Evolutionary conservation across 805 yeast genomes (phyloP).

Genomic region (Yarrowia alimentaria): DNA sequence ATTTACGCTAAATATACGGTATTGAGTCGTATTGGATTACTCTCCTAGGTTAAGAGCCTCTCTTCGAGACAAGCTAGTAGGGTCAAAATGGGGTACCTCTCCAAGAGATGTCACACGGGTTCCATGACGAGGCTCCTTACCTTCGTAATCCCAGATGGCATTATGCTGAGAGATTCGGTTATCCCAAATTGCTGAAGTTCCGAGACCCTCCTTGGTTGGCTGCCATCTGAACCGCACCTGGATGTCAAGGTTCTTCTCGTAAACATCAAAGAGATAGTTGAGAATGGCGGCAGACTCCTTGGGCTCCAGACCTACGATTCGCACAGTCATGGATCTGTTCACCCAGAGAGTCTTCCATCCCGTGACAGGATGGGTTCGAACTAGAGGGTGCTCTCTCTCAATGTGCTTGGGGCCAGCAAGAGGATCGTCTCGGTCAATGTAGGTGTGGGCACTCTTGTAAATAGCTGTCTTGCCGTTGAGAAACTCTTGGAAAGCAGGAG

Average conservation of each 20-base stretch:
- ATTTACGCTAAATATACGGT: too few relatives aligned
- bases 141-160: constrained; percentile 54
- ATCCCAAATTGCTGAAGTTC: constrained; percentile 60
- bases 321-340: constrained; percentile 51
- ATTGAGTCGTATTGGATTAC: too few relatives aligned
- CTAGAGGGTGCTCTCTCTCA: constrained; percentile 50
- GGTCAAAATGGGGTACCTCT: constrained; percentile 52
- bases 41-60: constrained; percentile 1
- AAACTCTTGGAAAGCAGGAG: constrained; percentile 49
- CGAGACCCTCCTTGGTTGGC: constrained; percentile 44
- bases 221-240: constrained; percentile 55
- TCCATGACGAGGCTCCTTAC: constrained; percentile 40
- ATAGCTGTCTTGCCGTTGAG: constrained; percentile 48
- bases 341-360: constrained; percentile 60
- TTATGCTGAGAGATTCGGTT: constrained; percentile 55
- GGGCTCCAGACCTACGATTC: constrained; percentile 53
- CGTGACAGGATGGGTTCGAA: constrained; percentile 65
- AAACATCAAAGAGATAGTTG: constrained; percentile 47
- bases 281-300: constrained; percentile 52
- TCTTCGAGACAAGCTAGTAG: constrained; percentile 35
- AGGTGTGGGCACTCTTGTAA: constrained; percentile 46
- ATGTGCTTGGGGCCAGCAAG: constrained; percentile 46
- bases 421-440: constrained; percentile 47
- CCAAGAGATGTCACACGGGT: constrained; percentile 55
- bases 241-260: constrained; percentile 53